phyloP scores from a whole-genome alignment of 305 asterid genomes.

The Fraxinus xanthoxyloides region DNA sequence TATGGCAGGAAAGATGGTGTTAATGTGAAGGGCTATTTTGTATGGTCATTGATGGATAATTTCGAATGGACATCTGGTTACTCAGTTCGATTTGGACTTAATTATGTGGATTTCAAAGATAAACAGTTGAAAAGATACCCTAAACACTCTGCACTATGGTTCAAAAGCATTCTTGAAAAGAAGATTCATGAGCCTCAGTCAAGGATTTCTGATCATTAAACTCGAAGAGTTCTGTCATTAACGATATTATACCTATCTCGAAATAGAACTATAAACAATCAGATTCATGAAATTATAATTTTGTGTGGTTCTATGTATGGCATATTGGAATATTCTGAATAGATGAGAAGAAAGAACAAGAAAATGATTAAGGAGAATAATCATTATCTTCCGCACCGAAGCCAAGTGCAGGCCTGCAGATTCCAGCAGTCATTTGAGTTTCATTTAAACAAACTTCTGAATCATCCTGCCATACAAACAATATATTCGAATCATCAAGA shows the following conservation, averaged over 20 bases:
- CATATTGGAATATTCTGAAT: neutral
- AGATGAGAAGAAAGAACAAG: neutral
- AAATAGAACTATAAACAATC: neutral
- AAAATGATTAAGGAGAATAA: neutral
- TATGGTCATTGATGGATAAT: slow-evolving; percentile 62
- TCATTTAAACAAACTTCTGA: neutral
- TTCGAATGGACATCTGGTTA: slow-evolving; percentile 60
- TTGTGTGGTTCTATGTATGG: neutral
- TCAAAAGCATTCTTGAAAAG: slow-evolving; percentile 26
- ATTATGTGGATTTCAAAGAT: slow-evolving; percentile 42
- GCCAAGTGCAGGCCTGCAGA: neutral
- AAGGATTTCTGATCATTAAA: slow-evolving; percentile 24
- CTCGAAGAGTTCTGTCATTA: neutral
- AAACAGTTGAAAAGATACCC: slow-evolving; percentile 42
- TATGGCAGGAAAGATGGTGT: slow-evolving; percentile 39
- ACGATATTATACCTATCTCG: neutral
- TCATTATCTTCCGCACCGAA: neutral
- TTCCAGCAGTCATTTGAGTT: neutral
- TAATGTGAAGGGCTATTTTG: slow-evolving; percentile 49
- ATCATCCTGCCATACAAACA: neutral
- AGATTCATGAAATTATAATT: neutral
- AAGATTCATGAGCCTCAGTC: neutral
- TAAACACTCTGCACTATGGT: slow-evolving; percentile 50
- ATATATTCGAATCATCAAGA: neutral
- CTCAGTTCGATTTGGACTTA: slow-evolving; percentile 50